These are phyloP conservation scores for Dictyostelium firmibasis DNA, from an alignment of 78 protist species.

Conservation along the genomic window DNA sequence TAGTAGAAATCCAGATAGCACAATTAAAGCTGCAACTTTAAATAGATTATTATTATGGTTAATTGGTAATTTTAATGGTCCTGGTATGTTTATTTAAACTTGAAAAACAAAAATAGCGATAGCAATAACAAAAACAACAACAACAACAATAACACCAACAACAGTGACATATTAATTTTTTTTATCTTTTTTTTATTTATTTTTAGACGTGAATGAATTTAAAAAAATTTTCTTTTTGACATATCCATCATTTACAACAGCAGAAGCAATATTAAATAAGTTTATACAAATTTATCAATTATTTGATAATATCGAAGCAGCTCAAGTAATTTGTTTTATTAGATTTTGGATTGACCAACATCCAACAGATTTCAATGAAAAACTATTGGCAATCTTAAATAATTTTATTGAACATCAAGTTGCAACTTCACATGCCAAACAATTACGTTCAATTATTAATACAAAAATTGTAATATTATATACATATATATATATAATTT, in stretches of 20 bases:
- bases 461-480: conserved; percentile 1
- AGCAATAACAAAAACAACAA: background rate
- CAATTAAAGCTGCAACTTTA: conserved; percentile 53
- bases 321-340: conserved; percentile 32
- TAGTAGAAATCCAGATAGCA: conserved; percentile 43
- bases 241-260: conserved; percentile 70
- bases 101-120: background rate
- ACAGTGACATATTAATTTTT: background rate
- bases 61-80: conserved; percentile 18
- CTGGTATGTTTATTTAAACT: conserved; percentile 17
- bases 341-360: conserved; percentile 61
- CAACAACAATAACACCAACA: background rate
- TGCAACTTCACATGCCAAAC: conserved; percentile 28
- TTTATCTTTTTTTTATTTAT: background rate
- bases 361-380: conserved; percentile 68
- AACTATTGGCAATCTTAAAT: conserved; percentile 45
- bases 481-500: background rate
- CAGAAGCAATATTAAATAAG: conserved; percentile 74
- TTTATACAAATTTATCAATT: conserved; percentile 61
- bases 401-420: conserved; percentile 73
- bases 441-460: background rate
- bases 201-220: conserved; percentile 44
- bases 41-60: conserved; percentile 64
- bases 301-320: conserved; percentile 29
- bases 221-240: conserved; percentile 75